Evolutionary conservation across 1,284 basidiomycete species (phyloP).

Genomic region (Trichosporon coremiiforme): DNA sequence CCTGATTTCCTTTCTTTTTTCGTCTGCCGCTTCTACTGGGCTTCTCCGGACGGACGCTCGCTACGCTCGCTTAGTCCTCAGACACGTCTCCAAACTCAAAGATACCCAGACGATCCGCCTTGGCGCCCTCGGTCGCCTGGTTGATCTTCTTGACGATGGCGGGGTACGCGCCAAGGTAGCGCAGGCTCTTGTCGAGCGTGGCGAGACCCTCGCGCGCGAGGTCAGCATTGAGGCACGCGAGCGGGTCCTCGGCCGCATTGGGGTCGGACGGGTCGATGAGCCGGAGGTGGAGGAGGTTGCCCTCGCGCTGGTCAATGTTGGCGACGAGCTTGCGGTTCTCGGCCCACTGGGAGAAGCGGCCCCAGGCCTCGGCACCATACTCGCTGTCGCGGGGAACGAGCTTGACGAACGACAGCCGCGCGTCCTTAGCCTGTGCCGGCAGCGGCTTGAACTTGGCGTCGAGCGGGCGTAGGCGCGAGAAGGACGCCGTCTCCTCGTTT

Average conservation of each 20-base stretch:
- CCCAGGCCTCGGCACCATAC: slow-evolving; percentile 78
- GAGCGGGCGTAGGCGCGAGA: slow-evolving; percentile 70
- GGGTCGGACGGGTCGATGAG: slow-evolving; percentile 82
- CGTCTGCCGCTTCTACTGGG: too few relatives aligned
- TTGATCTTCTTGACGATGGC: slow-evolving; percentile 69
- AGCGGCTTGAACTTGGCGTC: slow-evolving; percentile 82
- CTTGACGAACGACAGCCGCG: slow-evolving; percentile 68
- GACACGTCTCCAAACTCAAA: slow-evolving; percentile 65
- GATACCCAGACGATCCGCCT: slow-evolving; percentile 75
- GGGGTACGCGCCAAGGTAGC: slow-evolving; percentile 71
- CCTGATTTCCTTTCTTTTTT: not conserved
- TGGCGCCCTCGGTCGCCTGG: slow-evolving; percentile 65
- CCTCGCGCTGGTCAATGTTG: slow-evolving; percentile 83
- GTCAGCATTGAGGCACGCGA: slow-evolving; percentile 81
- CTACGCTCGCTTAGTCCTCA: slow-evolving; percentile 30
- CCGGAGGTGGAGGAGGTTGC: slow-evolving; percentile 75
- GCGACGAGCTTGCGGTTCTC: slow-evolving; percentile 87
- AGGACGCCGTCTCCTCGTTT: slow-evolving; percentile 80
- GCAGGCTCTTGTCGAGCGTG: slow-evolving; percentile 74
- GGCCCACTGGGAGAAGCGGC: slow-evolving; percentile 78
- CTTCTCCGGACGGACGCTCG: too few relatives aligned
- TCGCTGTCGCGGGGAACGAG: slow-evolving; percentile 75
- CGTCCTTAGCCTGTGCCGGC: slow-evolving; percentile 65
- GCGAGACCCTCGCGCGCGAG: slow-evolving; percentile 69
- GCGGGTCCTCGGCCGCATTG: slow-evolving; percentile 65